Percentiles rank a stretch among this genome's conserved stretches.
Conservation (phyloP, 148 eudicot species). For the Chenopodium formosanum region DNA sequence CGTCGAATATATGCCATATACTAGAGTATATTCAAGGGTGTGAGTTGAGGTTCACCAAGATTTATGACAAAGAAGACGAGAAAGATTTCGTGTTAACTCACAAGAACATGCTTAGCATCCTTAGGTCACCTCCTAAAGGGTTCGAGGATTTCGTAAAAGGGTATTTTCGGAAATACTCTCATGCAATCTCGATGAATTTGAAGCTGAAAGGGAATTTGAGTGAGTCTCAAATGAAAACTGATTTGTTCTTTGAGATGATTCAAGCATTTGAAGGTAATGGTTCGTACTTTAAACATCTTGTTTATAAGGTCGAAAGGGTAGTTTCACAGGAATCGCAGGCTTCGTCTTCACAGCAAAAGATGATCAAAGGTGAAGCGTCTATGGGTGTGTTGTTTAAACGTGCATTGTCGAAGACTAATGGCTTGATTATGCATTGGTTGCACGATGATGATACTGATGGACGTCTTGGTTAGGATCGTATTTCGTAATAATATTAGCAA, state of each 20-base stretch:
- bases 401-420: background rate
- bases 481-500: too few species aligned
- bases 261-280: slow-evolving; percentile 26
- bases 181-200: slow-evolving; percentile 16
- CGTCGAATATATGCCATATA: slow-evolving; percentile 8
- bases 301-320: background rate
- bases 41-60: background rate
- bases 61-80: slow-evolving; percentile 2
- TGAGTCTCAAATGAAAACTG: background rate
- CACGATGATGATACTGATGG: too few species aligned
- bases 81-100: slow-evolving; percentile 20
- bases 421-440: background rate
- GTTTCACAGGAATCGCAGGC: background rate
- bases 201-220: slow-evolving; percentile 1
- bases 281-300: slow-evolving; percentile 27
- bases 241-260: slow-evolving; percentile 3
- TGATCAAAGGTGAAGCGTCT: too few species aligned
- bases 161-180: slow-evolving; percentile 26
- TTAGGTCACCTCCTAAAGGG: slow-evolving; percentile 14
- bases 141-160: slow-evolving; percentile 28
- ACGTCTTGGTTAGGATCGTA: too few species aligned
- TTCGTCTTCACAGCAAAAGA: background rate
- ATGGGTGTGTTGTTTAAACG: background rate
- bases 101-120: slow-evolving; percentile 1
- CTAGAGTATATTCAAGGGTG: slow-evolving; percentile 15